Evolutionary conservation across 2,329 filamentous ascomycete species (phyloP), one percentile per base, ranked within the genome.

Genomic region (Penicillium sp.): DNA sequence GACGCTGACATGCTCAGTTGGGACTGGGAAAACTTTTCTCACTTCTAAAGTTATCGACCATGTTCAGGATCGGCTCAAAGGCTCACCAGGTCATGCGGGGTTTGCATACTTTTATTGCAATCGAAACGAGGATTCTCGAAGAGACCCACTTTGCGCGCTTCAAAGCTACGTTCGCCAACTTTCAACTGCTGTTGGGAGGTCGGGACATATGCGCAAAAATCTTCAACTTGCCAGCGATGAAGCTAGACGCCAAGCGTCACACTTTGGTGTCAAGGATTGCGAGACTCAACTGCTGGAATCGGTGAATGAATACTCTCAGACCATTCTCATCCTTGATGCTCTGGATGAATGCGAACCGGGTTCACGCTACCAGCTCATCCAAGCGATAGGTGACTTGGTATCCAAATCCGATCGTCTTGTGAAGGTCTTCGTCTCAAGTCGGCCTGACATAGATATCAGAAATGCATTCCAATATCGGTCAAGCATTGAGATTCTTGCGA

Each of bases 401-500:
- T 24, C 27, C 3, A n/a, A 63, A 5, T 58, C 68, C 10, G 48
- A 57, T 2, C 66, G 62, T 1, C 64, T 67, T 1, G 57, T 75
- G 4, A 73, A 71, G 29, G 53, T 77, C 10, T 75, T 75, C 44
- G 68, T 74, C 45, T 72, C 72, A 0, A 72, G 72, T 53, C 63
- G 72, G 0, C 70, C 66, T 7, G 70, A 73, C 37, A 33, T 24
- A 5, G 70, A 73, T 52, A 70, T 74, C 27, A 53, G 56, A 27
- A 39, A 44, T 11, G 59, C 52, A 1, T 65, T 73, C 37, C 83
- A 45, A 71, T 1, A 80, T 80, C 45, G 80, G 81, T 10, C 76
- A 75, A 1, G 84, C 75, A 1, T 82, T 80, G 2, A 77, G 77
- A 56, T 84, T 16, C 13, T 45, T 2, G 58, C 62, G 5, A 52